These are phyloP conservation scores for Cutaneotrichosporon cutaneum DNA, from an alignment of 1,284 basidiomycete genomes.

Conservation along the genomic window DNA sequence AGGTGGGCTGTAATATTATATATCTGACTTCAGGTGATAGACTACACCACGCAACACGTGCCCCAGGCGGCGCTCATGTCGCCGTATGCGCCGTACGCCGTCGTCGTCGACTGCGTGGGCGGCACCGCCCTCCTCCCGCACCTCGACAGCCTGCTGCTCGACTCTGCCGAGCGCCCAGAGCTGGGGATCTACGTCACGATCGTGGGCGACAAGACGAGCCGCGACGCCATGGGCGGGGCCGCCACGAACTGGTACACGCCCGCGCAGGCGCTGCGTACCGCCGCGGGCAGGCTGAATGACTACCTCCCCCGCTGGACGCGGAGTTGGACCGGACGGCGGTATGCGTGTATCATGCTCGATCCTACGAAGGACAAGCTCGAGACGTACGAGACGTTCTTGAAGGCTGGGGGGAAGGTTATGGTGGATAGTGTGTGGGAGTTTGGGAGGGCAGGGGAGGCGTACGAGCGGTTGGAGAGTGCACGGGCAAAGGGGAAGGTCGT, in stretches of 20 bases:
- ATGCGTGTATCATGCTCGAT: slow-evolving; percentile 36
- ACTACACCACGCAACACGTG: slow-evolving; percentile 60
- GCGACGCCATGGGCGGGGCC: slow-evolving; percentile 35
- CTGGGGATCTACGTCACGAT: slow-evolving; percentile 43
- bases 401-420: slow-evolving; percentile 58
- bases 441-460: slow-evolving; percentile 61
- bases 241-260: slow-evolving; percentile 32
- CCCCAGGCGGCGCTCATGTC: slow-evolving; percentile 53
- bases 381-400: slow-evolving; percentile 29
- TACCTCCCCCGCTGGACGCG: slow-evolving; percentile 56
- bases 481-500: slow-evolving; percentile 65
- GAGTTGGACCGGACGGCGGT: slow-evolving; percentile 28
- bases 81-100: slow-evolving; percentile 41
- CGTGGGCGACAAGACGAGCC: slow-evolving; percentile 34
- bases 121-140: slow-evolving; percentile 34
- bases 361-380: slow-evolving; percentile 28
- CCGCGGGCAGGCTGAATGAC: slow-evolving; percentile 51
- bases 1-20: slow-evolving; percentile 28
- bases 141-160: slow-evolving; percentile 37
- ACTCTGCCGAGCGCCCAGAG: neutral
- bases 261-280: slow-evolving; percentile 33
- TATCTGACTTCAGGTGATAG: slow-evolving; percentile 54
- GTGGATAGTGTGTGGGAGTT: slow-evolving; percentile 65
- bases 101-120: slow-evolving; percentile 44
- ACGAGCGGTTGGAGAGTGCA: slow-evolving; percentile 60